Evolutionary conservation across 2,329 filamentous ascomycete genomes (phyloP), one percentile per base, ranked within the genome.

Genomic region (Botrytis aclada): DNA sequence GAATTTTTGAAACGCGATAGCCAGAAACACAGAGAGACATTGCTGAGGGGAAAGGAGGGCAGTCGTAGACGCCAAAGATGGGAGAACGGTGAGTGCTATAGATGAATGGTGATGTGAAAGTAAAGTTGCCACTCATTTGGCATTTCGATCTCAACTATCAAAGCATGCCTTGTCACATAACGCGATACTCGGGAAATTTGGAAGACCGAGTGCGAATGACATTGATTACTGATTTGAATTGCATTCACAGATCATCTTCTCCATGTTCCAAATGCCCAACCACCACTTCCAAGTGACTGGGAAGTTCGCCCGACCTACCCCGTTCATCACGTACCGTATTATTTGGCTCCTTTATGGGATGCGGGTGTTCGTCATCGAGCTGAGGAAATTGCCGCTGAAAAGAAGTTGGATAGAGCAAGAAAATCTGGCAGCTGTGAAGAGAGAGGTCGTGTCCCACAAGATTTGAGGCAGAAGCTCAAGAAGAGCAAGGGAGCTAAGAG

Each of bases 31-130:
- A 74, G 79, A 32, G 79, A 81, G 20, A 75, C 79, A 0, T 41
- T 97, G 70, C 85, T 96, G 45, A 97, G 94, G 84, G 95, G 95
- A 72, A 97, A 97, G 77, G 94, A 98, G 82, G 95, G 95, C 47
- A 95, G 90, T 78, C 88, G 95, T 51, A 90, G 95, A 79, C 87
- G 95, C 67, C 91, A 95, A 78, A 88, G 95, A 72, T 98, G 95
- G 94, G 96, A 99, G 85, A 99, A 98, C 82, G 93, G 94, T 97
- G 87, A 76, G 83, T 79, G 56, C 66, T 29, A 62, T 75, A 54
- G 65, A 56, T 56, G 47, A 25, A n/a, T 4, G 51, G 47, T 72
- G 25, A 58, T 45, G n/a, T 45, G 39, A 29, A 72, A 56, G 22
- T 22, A 39, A 10, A 34, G 25, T 37, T 37, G 45, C 70, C 41